Conservation (phyloP, 257 asterid species). For the Solanum sejunctum region DNA sequence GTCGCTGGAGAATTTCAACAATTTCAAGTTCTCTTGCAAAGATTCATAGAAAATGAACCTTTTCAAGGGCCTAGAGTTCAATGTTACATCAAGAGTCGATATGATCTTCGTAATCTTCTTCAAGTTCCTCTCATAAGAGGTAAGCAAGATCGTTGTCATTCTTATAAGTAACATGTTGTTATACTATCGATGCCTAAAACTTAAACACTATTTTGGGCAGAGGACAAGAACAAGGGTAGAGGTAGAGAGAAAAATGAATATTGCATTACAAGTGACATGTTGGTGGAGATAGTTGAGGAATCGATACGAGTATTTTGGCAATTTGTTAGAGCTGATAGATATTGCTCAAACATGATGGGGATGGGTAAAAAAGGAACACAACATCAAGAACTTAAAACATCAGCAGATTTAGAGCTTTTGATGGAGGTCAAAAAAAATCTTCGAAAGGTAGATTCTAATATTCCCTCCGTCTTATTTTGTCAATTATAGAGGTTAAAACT, state of each 20-base stretch:
- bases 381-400: conserved; percentile 20
- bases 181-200: background rate
- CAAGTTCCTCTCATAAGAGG: conserved; percentile 85
- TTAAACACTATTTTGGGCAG: conserved; percentile 17
- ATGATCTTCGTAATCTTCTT: conserved; percentile 63
- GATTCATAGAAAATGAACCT: conserved; percentile 74
- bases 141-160: background rate
- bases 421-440: conserved; percentile 41
- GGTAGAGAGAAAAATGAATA: conserved; percentile 25
- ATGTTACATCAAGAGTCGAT: conserved; percentile 47
- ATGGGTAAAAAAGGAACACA: conserved; percentile 19
- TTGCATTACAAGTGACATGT: conserved; percentile 50
- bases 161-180: background rate
- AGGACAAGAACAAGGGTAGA: conserved; percentile 41
- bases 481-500: background rate
- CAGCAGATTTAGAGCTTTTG: conserved; percentile 42
- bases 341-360: conserved; percentile 18
- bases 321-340: conserved; percentile 67
- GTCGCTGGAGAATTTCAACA: conserved; percentile 91
- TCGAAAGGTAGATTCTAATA: conserved; percentile 36
- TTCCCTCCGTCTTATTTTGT: background rate
- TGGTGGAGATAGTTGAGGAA: conserved; percentile 82
- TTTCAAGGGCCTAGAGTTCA: conserved; percentile 71
- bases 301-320: conserved; percentile 82
- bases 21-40: conserved; percentile 77